Base-by-base conservation (phyloP, 805 yeast species). In the Pichia paraexigua region DNA sequence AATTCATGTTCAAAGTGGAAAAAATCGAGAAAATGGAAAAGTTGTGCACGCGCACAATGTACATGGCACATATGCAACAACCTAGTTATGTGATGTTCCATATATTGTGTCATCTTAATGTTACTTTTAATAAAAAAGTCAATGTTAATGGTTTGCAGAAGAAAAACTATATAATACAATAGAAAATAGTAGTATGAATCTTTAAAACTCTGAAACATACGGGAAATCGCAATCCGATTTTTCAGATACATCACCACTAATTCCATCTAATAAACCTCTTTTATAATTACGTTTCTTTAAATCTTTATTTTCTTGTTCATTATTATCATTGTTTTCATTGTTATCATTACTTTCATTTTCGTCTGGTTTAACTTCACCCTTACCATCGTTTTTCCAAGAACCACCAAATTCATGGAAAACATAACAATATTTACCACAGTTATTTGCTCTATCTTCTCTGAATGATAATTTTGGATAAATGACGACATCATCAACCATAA, bases 331-430 rank as follows among this genome's bases (percentile, higher is more conserved):
- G 1, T 47, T 21, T 13, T 37, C 28, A 37, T n/a, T 24, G 27
- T 60, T 59, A 44, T 22, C 27, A 27, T 60, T 59, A 45, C 60
- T 54, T 41, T 59, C 55, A 32, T 50, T 47, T 24, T 54, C 47
- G 21, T 46, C 50, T 8, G 66, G 63, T 48, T 66, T 66, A 50
- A 63, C 54, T 63, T 66, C 63, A 72, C 71, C 69, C 53, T 62
- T 58, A 56, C 69, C 69, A 50, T 64, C 61, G 44, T 63, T 65
- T 52, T 66, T 65, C 70, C 68, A 66, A 42, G 70, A 65, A 48
- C 71, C 70, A 56, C 70, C 71, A 52, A 67, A 67, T 41, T 63
- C 63, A 51, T 67, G 71, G 50, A 53, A 57, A 39, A 65, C 65
- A 42, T 66, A 66, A 55, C 69, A 65, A 52, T 65, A 66, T 53